phyloP scores from a whole-genome alignment of 192 early-diverging fungal genomes.

The Funneliformis geosporum region DNA sequence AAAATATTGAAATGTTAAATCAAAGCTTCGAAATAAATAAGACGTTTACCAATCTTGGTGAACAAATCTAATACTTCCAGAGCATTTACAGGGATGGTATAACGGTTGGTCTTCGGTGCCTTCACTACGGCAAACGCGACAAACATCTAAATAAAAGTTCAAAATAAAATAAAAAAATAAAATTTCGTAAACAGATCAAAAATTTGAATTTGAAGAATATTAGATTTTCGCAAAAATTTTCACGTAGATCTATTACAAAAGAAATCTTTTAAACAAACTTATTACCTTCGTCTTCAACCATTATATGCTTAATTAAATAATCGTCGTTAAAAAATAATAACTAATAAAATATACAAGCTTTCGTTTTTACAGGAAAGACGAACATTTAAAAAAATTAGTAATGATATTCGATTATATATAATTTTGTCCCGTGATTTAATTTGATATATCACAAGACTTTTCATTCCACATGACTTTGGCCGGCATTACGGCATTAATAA shows the following conservation, averaged over 20 bases:
- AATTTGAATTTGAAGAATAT: background rate
- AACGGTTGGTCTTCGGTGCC: slow-evolving; percentile 79
- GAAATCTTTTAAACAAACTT: background rate
- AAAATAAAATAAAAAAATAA: background rate
- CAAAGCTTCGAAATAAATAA: background rate
- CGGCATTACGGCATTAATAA: too few species aligned
- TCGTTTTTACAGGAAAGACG: too few species aligned
- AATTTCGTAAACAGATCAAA: background rate
- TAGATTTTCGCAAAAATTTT: background rate
- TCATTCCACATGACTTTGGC: too few species aligned
- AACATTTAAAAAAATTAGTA: too few species aligned
- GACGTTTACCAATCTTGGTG: slow-evolving; percentile 82
- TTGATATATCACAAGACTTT: too few species aligned
- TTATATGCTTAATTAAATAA: background rate
- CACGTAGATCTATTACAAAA: background rate
- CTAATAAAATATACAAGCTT: too few species aligned
- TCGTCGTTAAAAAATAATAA: background rate
- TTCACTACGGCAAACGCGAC: slow-evolving; percentile 81
- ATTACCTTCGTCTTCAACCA: background rate
- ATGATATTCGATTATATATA: too few species aligned
- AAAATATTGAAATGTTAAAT: background rate
- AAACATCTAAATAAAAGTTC: slow-evolving; percentile 54
- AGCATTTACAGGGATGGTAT: slow-evolving; percentile 94
- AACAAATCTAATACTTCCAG: slow-evolving; percentile 92
- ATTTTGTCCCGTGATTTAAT: too few species aligned